phyloP scores from a whole-genome alignment of 75 land plant genomes.

The Cupressus sempervirens region DNA sequence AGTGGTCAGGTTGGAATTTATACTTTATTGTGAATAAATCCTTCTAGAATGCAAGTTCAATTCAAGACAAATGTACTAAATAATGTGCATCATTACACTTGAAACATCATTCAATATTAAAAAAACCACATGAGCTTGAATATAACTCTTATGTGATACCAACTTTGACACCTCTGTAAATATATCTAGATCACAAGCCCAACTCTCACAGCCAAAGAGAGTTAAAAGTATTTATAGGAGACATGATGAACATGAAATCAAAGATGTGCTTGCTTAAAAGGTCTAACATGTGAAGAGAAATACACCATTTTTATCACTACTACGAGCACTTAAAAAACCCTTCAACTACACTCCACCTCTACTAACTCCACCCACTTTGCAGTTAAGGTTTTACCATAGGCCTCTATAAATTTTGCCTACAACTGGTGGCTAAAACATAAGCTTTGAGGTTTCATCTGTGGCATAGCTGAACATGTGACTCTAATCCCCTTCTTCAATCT shows the following conservation, averaged over 20 bases:
- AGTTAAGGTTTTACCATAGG: too few relatives aligned
- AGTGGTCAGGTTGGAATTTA: too few relatives aligned
- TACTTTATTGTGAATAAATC: too few relatives aligned
- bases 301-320: background rate
- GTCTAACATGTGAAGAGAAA: background rate
- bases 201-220: background rate
- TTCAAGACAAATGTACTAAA: background rate
- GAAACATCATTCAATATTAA: background rate
- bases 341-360: conserved; percentile 1
- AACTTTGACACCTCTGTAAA: background rate
- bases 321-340: background rate
- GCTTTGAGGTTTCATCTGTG: too few relatives aligned
- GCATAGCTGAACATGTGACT: too few relatives aligned
- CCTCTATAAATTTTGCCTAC: too few relatives aligned
- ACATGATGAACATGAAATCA: background rate
- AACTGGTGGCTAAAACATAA: too few relatives aligned
- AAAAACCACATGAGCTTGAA: background rate
- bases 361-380: background rate
- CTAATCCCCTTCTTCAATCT: too few relatives aligned
- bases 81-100: background rate
- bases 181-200: background rate
- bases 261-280: background rate
- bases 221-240: background rate
- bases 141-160: background rate
- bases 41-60: too few relatives aligned